These are phyloP conservation scores for Pythium grandisporangium DNA, from an alignment of 352 stramenopile genomes.

Conservation along the genomic window DNA sequence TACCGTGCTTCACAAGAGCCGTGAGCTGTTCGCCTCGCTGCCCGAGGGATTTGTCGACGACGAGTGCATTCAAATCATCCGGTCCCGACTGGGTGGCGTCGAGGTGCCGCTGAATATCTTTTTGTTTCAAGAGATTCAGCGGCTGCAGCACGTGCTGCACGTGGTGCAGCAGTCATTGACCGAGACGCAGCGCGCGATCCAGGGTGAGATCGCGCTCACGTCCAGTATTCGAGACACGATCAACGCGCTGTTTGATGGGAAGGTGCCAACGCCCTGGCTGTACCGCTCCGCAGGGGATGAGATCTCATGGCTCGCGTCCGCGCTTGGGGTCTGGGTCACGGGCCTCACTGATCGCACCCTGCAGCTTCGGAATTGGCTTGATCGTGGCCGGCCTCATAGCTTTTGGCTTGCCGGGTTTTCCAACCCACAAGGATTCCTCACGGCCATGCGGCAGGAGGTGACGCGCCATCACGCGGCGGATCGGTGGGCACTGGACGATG, in stretches of 20 bases:
- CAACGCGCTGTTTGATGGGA: slow-evolving; percentile 63
- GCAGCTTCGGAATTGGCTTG: slow-evolving; percentile 55
- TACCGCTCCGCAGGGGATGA: slow-evolving; percentile 34
- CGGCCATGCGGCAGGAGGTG: slow-evolving; percentile 66
- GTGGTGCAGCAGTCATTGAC: slow-evolving; percentile 42
- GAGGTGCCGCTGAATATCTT: slow-evolving; percentile 73
- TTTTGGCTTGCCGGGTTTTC: slow-evolving; percentile 75
- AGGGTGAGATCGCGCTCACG: slow-evolving; percentile 53
- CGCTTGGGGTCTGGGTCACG: slow-evolving; percentile 60
- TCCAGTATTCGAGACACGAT: slow-evolving; percentile 37
- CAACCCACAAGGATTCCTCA: slow-evolving; percentile 75
- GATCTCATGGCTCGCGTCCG: slow-evolving; percentile 60
- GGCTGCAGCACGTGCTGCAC: slow-evolving; percentile 42
- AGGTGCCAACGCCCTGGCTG: slow-evolving; percentile 47
- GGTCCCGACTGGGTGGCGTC: slow-evolving; percentile 49
- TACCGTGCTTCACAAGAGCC: slow-evolving; percentile 45
- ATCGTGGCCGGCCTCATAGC: slow-evolving; percentile 44
- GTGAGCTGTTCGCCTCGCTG: slow-evolving; percentile 35
- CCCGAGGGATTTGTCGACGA: slow-evolving; percentile 37
- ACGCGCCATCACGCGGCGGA: slow-evolving; percentile 58
- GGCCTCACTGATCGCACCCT: slow-evolving; percentile 43
- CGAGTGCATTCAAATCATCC: slow-evolving; percentile 28
- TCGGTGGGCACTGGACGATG: slow-evolving; percentile 69
- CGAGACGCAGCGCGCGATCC: slow-evolving; percentile 44
- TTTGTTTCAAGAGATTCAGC: slow-evolving; percentile 62